Evolutionary conservation across 1,139 yeast species (phyloP).

Genomic region (Candida neerlandica): DNA sequence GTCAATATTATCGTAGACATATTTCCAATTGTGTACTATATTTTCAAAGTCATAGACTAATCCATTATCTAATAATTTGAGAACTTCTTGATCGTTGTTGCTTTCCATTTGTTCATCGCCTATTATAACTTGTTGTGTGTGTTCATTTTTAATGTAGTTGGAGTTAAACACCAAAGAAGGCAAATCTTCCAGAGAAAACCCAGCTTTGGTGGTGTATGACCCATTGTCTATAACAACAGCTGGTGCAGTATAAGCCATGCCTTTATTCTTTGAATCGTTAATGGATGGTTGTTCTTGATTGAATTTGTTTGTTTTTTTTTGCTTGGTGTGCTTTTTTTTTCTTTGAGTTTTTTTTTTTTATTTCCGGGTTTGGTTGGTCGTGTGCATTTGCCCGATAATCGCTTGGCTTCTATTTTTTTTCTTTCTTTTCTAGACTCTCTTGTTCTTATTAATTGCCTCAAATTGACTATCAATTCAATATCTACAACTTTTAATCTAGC

Average conservation of each 20-base stretch:
- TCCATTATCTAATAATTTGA: constrained; percentile 67
- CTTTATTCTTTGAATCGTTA: constrained; percentile 4
- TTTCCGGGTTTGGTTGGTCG: too few species aligned
- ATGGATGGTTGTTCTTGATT: constrained; percentile 1
- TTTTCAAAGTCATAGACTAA: constrained; percentile 67
- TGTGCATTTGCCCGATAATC: too few species aligned
- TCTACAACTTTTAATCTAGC: not conserved
- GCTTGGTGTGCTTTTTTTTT: not conserved
- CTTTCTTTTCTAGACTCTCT: too few species aligned
- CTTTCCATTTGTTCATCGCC: constrained; percentile 55
- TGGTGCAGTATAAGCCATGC: constrained; percentile 45
- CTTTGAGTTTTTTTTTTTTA: not conserved
- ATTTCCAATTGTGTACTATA: constrained; percentile 59
- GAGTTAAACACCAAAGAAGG: constrained; percentile 64
- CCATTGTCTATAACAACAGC: constrained; percentile 75
- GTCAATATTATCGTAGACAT: constrained; percentile 55
- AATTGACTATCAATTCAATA: too few species aligned
- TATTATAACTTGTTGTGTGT: constrained; percentile 32
- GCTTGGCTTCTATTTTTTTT: too few species aligned
- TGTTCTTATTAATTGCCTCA: too few species aligned
- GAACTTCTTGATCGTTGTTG: constrained; percentile 52
- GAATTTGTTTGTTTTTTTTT: not conserved
- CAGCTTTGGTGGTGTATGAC: constrained; percentile 66
- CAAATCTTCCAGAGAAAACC: constrained; percentile 65
- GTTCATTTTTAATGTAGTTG: constrained; percentile 43